Evolutionary conservation across 768 basidiomycete species (phyloP).

Genomic region (Russula foetens): DNA sequence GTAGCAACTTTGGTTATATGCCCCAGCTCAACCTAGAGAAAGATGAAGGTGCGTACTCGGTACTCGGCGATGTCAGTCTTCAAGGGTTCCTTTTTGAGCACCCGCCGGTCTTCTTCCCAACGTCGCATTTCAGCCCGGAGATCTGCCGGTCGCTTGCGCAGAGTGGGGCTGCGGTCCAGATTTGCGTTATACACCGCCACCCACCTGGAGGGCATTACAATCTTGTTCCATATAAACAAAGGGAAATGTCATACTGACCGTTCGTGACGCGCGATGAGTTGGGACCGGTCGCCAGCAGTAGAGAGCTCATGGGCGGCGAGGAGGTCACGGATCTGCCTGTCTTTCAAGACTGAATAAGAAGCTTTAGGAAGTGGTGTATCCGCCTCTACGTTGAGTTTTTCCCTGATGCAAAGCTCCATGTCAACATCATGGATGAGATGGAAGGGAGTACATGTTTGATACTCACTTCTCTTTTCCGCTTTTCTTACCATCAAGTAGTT

Average conservation of each 20-base stretch:
- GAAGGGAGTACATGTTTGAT: not conserved
- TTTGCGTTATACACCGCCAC: slow-evolving; percentile 25
- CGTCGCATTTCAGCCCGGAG: slow-evolving; percentile 19
- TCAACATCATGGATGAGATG: not conserved
- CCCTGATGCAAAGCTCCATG: not conserved
- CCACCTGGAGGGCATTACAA: slow-evolving; percentile 17
- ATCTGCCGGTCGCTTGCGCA: slow-evolving; percentile 10
- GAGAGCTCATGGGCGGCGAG: slow-evolving; percentile 20
- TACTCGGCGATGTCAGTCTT: slow-evolving; percentile 10
- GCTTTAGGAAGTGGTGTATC: slow-evolving; percentile 20
- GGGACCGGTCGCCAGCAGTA: slow-evolving; percentile 20
- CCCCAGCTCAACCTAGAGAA: not conserved
- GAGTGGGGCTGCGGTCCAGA: slow-evolving; percentile 18
- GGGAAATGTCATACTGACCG: slow-evolving; percentile 11
- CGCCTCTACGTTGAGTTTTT: not conserved
- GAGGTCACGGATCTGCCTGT: slow-evolving; percentile 21
- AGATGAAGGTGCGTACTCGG: slow-evolving; percentile 5
- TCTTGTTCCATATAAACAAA: not conserved
- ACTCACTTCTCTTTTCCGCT: slow-evolving; percentile 18
- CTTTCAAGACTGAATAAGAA: slow-evolving; percentile 23
- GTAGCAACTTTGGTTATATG: not conserved
- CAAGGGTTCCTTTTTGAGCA: slow-evolving; percentile 6
- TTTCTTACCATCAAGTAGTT: slow-evolving; percentile 10
- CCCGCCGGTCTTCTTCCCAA: slow-evolving; percentile 21
- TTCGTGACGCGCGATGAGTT: slow-evolving; percentile 22